phyloP scores from a whole-genome alignment of 257 asterid species.

The Phtheirospermum japonicum region DNA sequence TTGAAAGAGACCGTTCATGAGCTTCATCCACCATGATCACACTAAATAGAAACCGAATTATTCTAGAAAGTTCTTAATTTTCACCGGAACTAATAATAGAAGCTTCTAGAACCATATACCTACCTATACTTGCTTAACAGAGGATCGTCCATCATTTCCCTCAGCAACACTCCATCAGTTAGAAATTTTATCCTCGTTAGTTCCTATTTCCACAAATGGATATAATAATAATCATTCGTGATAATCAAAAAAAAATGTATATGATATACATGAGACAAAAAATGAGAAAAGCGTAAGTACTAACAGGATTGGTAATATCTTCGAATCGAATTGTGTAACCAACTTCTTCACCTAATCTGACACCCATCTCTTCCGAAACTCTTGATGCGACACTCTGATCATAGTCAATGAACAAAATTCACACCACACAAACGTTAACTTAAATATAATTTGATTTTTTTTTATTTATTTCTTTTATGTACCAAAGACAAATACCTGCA shows the following conservation, averaged over 20 bases:
- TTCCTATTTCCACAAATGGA: constrained; percentile 55
- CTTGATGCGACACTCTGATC: constrained; percentile 86
- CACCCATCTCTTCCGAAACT: constrained; percentile 96
- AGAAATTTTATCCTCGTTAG: constrained; percentile 78
- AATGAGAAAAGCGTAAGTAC: constrained; percentile 26
- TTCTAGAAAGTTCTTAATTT: constrained; percentile 17
- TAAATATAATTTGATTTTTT: too few species aligned
- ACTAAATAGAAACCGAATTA: constrained; percentile 38
- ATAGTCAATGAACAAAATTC: too few species aligned
- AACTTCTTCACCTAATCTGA: constrained; percentile 87
- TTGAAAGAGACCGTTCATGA: constrained; percentile 92
- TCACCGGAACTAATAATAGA: not conserved
- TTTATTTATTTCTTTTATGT: too few species aligned
- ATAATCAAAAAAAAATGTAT: not conserved
- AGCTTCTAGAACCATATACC: constrained; percentile 20
- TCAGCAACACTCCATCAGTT: constrained; percentile 92
- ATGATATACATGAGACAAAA: constrained; percentile 3
- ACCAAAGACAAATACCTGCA: constrained; percentile 51
- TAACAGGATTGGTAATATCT: constrained; percentile 73
- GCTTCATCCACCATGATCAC: constrained; percentile 99
- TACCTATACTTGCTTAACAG: constrained; percentile 93
- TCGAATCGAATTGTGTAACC: constrained; percentile 97
- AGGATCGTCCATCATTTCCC: constrained; percentile 99
- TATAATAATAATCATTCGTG: constrained; percentile 24
- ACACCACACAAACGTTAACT: constrained; percentile 8